Base-by-base conservation (phyloP, 257 asterid species). In the Buddleja alternifolia region DNA sequence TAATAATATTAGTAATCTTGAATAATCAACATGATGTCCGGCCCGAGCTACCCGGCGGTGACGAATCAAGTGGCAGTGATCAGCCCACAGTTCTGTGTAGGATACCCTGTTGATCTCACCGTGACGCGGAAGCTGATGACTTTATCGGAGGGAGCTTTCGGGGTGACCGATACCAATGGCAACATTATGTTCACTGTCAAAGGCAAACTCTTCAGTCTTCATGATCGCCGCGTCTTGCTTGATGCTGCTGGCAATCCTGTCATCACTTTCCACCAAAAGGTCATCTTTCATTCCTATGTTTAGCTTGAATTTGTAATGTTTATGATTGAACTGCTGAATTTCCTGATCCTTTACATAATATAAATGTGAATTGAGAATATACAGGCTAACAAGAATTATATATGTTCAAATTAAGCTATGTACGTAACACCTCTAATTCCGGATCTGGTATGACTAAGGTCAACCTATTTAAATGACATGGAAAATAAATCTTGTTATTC, bases 241-340 rank as follows among this genome's bases (percentile, higher is more conserved):
- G 99, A 90, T 68, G 88, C 92, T 37, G 77, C 83, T 12, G 95
- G 75, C 21, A 73, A 53, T 55, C 95, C 95, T 23, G 9, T 93
- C 60, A 44, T 90, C 83, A 85, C 97, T 41, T 88, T 81, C 78
- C 88, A 80, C 63, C 96, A 88, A 59, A 90, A 90, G 90, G 97
- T 90, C 32, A 34, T 1, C 24, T 7, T 8, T 7, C 14, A 16
- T 25, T 8, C 17, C 12, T n/a, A n/a, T n/a, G n/a, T n/a, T n/a
- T n/a, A n/a, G n/a, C n/a, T n/a, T n/a, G n/a, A n/a, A n/a, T n/a
- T n/a, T n/a, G n/a, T n/a, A n/a, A n/a, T n/a, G n/a, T n/a, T n/a
- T n/a, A n/a, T n/a, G n/a, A n/a, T n/a, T n/a, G n/a, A n/a, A n/a
- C n/a, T n/a, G n/a, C n/a, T n/a, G n/a, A n/a, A n/a, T n/a, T n/a